A percentile compares a stretch with the other conserved stretches of the same genome.
phyloP scores from a whole-genome alignment of 768 basidiomycete genomes.

The Megacollybia marginata region DNA sequence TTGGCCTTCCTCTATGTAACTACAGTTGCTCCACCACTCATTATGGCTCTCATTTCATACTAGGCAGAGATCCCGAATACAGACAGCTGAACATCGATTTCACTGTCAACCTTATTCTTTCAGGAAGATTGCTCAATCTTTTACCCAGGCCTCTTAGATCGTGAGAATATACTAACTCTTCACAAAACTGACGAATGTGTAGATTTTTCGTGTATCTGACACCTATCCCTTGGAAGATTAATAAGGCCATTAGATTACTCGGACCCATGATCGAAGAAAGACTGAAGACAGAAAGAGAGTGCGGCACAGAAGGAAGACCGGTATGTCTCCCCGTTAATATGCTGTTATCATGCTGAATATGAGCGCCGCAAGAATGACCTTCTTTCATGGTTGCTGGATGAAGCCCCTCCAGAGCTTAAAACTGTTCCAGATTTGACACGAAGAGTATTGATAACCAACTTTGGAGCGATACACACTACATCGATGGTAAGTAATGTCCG shows the following conservation, averaged over 20 bases:
- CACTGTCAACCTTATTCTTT: constrained; percentile 23
- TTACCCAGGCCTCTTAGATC: constrained; percentile 32
- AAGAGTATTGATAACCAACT: neutral
- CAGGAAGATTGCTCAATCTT: constrained; percentile 19
- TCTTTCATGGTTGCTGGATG: neutral
- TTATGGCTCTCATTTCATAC: neutral
- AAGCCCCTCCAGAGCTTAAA: neutral
- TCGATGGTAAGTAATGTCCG: neutral
- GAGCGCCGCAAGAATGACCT: neutral
- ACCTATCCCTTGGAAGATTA: neutral
- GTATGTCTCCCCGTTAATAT: constrained; percentile 11
- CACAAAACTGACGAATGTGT: neutral
- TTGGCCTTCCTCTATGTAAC: constrained; percentile 7
- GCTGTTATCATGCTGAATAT: neutral
- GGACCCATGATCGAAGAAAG: constrained; percentile 25
- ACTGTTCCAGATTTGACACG: neutral
- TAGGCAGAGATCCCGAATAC: constrained; percentile 3
- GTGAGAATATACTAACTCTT: constrained; percentile 16
- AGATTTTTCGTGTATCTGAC: neutral
- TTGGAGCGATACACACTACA: neutral
- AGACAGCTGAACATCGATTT: constrained; percentile 11
- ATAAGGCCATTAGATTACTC: constrained; percentile 16
- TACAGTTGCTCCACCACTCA: neutral
- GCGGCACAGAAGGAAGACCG: constrained; percentile 23
- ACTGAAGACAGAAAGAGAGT: constrained; percentile 18